phyloP scores from a whole-genome alignment of 179 eudicot genomes.

The Sideroxylon spinosum region DNA sequence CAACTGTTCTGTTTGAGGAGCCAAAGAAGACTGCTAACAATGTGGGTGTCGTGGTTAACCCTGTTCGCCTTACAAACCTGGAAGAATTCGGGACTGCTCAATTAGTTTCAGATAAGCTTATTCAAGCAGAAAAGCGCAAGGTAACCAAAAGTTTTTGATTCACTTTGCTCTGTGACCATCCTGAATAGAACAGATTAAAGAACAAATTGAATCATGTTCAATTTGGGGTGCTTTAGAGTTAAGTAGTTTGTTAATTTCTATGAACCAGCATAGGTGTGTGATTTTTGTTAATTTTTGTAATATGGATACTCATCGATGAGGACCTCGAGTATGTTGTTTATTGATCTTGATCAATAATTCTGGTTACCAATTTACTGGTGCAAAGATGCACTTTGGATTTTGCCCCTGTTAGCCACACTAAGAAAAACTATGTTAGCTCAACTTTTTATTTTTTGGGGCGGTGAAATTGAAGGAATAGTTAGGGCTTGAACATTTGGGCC shows the following conservation, averaged over 20 bases:
- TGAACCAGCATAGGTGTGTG: background rate
- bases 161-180: background rate
- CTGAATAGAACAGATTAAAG: background rate
- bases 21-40: conserved; percentile 58
- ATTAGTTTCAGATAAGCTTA: conserved; percentile 77
- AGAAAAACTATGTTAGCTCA: background rate
- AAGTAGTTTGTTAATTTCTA: too few relatives aligned
- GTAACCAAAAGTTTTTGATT: conserved; percentile 20
- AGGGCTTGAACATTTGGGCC: background rate
- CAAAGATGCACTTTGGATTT: background rate
- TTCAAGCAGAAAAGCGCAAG: conserved; percentile 87
- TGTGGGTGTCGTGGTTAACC: conserved; percentile 77
- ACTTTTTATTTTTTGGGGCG: too few relatives aligned
- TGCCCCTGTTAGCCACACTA: background rate
- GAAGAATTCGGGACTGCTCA: conserved; percentile 72
- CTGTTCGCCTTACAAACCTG: conserved; percentile 60
- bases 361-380: background rate
- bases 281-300: background rate
- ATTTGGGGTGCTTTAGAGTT: too few relatives aligned
- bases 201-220: background rate
- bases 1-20: conserved; percentile 79
- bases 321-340: background rate
- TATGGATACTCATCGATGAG: background rate
- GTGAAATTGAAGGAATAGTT: background rate
- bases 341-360: background rate